Percentiles rank a stretch among this genome's conserved stretches.
phyloP scores from a whole-genome alignment of 169 alveolate species.

The Cryptosporidium ubiquitum region DNA sequence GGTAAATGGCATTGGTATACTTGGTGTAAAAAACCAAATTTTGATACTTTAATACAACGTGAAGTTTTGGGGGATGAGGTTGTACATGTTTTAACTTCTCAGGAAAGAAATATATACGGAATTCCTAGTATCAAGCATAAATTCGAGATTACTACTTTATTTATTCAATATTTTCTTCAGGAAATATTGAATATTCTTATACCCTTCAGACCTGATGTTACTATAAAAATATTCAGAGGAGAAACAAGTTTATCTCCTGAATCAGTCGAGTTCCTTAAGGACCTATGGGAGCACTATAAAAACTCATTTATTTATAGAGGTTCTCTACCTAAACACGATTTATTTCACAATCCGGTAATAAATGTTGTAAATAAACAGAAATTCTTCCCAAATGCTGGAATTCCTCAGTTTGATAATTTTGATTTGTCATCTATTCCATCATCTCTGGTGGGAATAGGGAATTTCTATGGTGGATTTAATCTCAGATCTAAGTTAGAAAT shows the following conservation, averaged over 20 bases:
- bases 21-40: conserved; percentile 40
- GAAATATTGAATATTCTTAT: conserved; percentile 21
- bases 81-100: conserved; percentile 5
- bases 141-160: conserved; percentile 28
- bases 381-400: conserved; percentile 24
- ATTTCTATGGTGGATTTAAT: background rate
- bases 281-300: conserved; percentile 35
- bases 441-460: background rate
- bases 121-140: background rate
- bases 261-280: conserved; percentile 3
- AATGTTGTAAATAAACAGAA: conserved; percentile 26
- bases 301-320: conserved; percentile 34
- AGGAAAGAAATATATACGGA: conserved; percentile 28
- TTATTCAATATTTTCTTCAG: conserved; percentile 48
- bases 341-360: conserved; percentile 36
- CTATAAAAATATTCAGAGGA: conserved; percentile 2
- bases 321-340: conserved; percentile 1
- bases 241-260: conserved; percentile 8
- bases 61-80: conserved; percentile 36
- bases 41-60: background rate
- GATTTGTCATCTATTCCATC: conserved; percentile 14
- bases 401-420: conserved; percentile 50
- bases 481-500: conserved; percentile 1
- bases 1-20: conserved; percentile 58
- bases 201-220: conserved; percentile 18